Evolutionary conservation across 2,329 filamentous ascomycete species (phyloP).

Genomic region (Calycina marina): DNA sequence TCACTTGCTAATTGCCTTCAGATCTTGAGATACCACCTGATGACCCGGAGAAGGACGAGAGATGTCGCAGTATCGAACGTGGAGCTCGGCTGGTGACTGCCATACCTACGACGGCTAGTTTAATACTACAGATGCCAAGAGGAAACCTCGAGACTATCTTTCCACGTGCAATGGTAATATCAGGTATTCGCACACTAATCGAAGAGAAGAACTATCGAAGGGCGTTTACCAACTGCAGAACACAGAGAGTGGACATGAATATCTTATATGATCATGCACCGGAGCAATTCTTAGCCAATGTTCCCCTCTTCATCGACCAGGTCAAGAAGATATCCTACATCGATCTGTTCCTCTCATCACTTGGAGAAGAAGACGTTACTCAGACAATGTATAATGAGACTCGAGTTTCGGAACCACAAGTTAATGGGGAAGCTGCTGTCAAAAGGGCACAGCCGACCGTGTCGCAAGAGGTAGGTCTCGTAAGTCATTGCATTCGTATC

Average conservation of each 20-base stretch:
- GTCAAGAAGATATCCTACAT: conserved; percentile 69
- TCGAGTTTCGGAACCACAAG: too few species aligned
- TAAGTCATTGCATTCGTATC: too few species aligned
- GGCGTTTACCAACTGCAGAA: conserved; percentile 79
- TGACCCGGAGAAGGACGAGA: conserved; percentile 81
- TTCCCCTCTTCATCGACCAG: conserved; percentile 69
- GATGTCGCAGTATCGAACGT: conserved; percentile 82
- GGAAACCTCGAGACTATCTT: conserved; percentile 94
- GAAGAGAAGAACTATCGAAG: conserved; percentile 66
- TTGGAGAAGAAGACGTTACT: conserved; percentile 83
- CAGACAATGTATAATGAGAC: conserved; percentile 91
- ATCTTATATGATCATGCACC: conserved; percentile 91
- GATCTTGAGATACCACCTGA: conserved; percentile 73
- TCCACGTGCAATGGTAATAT: conserved; percentile 81
- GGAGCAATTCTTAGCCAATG: conserved; percentile 63
- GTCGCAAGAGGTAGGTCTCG: too few species aligned
- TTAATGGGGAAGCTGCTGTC: too few species aligned
- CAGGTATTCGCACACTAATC: conserved; percentile 72
- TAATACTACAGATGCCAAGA: conserved; percentile 88
- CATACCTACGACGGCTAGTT: conserved; percentile 72
- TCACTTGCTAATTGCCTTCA: conserved; percentile 22
- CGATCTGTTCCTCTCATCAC: conserved; percentile 78
- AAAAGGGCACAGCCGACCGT: too few species aligned
- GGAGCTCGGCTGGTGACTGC: conserved; percentile 78
- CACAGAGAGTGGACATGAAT: conserved; percentile 94